Conservation (phyloP, 2,329 filamentous ascomycete species). For the Chalaropsis ovoidea region DNA sequence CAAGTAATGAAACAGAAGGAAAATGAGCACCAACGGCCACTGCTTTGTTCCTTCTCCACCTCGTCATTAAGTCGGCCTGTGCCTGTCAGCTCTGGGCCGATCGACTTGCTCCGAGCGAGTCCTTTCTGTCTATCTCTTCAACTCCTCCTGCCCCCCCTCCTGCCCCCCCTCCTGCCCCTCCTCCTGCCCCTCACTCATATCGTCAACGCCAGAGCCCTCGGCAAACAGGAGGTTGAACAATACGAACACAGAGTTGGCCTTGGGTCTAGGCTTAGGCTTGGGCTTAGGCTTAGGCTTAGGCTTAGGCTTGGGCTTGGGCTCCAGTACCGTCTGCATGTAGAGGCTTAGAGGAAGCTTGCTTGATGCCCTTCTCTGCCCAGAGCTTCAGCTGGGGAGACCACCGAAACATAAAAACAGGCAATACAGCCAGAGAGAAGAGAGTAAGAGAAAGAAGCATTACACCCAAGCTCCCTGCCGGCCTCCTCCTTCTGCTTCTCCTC, state of each 20-base stretch:
- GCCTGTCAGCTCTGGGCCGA: background rate
- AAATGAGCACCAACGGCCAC: background rate
- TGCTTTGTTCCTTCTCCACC: background rate
- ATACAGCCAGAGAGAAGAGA: background rate
- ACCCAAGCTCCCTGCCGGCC: constrained; percentile 10
- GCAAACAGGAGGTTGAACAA: background rate
- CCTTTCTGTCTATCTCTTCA: background rate
- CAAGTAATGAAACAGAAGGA: background rate
- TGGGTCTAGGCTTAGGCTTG: too few relatives aligned
- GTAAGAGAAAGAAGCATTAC: background rate
- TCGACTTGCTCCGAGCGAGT: background rate
- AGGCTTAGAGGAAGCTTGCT: constrained; percentile 2
- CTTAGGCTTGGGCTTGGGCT: background rate
- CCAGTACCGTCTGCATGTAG: background rate
- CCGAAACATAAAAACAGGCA: background rate
- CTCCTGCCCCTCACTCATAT: background rate
- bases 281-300: background rate
- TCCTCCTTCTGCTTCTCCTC: constrained; percentile 14
- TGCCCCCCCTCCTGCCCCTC: background rate
- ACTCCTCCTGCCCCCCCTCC: background rate
- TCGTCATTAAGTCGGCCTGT: background rate
- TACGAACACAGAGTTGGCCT: background rate
- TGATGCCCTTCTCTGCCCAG: background rate
- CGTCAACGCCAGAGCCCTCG: background rate
- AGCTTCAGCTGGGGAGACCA: background rate